Percentiles rank a stretch among this genome's conserved stretches.
phyloP scores from a whole-genome alignment of 2,329 filamentous ascomycete species.

The Arthroderma sp. region DNA sequence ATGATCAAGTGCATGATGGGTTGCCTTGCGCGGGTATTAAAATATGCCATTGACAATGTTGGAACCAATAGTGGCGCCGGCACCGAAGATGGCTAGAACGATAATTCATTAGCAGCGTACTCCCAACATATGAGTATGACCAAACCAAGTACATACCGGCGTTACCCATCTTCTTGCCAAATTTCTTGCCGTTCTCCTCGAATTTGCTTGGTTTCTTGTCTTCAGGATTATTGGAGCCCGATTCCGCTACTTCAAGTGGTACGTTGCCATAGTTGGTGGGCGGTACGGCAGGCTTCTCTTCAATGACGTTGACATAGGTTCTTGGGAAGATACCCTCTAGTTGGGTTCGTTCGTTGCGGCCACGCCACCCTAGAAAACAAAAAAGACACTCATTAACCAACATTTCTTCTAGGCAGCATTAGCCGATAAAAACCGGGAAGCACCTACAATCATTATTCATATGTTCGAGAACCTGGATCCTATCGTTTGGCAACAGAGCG shows the following conservation, averaged over 20 bases:
- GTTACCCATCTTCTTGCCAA: constrained; percentile 85
- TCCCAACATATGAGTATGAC: neutral
- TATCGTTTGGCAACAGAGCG: constrained; percentile 66
- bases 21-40: constrained; percentile 31
- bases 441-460: constrained; percentile 78
- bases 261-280: constrained; percentile 43
- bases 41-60: constrained; percentile 89
- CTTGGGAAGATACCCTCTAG: constrained; percentile 90
- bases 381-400: constrained; percentile 9
- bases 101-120: constrained; percentile 31
- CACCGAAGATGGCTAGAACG: constrained; percentile 66
- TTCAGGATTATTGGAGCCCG: constrained; percentile 28
- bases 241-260: constrained; percentile 61
- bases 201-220: constrained; percentile 47
- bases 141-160: constrained; percentile 32
- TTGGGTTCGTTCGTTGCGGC: constrained; percentile 68
- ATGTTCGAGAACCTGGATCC: constrained; percentile 69
- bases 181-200: constrained; percentile 74
- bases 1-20: too few species aligned
- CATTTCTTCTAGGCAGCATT: neutral
- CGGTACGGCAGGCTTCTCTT: constrained; percentile 43
- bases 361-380: constrained; percentile 52
- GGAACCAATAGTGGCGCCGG: constrained; percentile 77
- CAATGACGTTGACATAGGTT: constrained; percentile 64
- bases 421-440: constrained; percentile 1